Conservation (phyloP, 768 basidiomycete genomes). For the Rhodotorula taiwanensis region DNA sequence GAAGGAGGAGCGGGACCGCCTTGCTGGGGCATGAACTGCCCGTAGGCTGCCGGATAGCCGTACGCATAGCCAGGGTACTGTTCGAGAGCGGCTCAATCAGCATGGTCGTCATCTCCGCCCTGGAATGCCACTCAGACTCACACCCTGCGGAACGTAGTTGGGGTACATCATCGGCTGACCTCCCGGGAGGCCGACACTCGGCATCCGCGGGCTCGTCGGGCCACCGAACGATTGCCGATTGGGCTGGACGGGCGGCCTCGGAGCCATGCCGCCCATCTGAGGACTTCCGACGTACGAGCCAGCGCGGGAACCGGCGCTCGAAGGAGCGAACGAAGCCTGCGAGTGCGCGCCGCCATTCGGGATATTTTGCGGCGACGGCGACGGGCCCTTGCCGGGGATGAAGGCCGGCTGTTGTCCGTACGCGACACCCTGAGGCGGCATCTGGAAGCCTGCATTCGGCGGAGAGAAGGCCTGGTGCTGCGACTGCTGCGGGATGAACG, state of each 20-base stretch:
- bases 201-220: slow-evolving; percentile 30
- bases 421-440: slow-evolving; percentile 3
- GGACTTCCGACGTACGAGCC: slow-evolving; percentile 31
- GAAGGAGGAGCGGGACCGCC: slow-evolving; percentile 4
- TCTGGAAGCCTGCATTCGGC: slow-evolving; percentile 12
- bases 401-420: slow-evolving; percentile 5
- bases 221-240: slow-evolving; percentile 21
- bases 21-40: neutral
- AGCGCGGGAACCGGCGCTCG: slow-evolving; percentile 13
- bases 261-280: slow-evolving; percentile 2
- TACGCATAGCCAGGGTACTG: slow-evolving; percentile 16
- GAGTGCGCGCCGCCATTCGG: slow-evolving; percentile 27
- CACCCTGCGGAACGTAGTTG: neutral
- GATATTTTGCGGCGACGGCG: slow-evolving; percentile 33
- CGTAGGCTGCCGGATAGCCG: slow-evolving; percentile 1
- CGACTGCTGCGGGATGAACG: slow-evolving; percentile 22
- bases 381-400: slow-evolving; percentile 30
- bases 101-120: neutral
- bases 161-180: slow-evolving; percentile 22
- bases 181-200: slow-evolving; percentile 6
- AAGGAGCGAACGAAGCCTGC: slow-evolving; percentile 15
- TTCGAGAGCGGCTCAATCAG: neutral
- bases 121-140: neutral
- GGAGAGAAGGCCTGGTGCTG: slow-evolving; percentile 24
- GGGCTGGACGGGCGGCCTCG: slow-evolving; percentile 9